phyloP scores from a whole-genome alignment of 257 asterid genomes.

The Scutellaria galericulata region DNA sequence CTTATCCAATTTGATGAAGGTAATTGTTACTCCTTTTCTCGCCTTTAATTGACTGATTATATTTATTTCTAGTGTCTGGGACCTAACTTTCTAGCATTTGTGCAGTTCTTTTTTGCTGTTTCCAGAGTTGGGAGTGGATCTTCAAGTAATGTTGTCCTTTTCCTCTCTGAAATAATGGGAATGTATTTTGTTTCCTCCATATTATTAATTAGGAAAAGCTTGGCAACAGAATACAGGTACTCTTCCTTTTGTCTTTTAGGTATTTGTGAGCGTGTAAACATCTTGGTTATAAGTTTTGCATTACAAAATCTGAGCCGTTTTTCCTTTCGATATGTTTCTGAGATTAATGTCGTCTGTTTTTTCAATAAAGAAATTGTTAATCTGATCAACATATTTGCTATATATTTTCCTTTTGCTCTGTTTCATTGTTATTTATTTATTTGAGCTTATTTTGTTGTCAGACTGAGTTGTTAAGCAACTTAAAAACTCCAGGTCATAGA shows the following conservation, averaged over 20 bases:
- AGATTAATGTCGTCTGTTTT: background rate
- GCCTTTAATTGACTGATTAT: constrained; percentile 20
- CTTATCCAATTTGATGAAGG: constrained; percentile 92
- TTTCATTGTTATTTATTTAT: background rate
- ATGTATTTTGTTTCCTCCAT: constrained; percentile 96
- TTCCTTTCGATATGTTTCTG: background rate
- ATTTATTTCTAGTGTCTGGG: constrained; percentile 8
- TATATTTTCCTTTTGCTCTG: background rate
- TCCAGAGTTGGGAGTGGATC: constrained; percentile 99
- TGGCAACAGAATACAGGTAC: constrained; percentile 94
- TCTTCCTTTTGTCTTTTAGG: constrained; percentile 8
- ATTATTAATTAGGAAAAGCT: constrained; percentile 89
- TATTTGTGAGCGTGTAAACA: background rate
- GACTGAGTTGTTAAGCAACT: no score
- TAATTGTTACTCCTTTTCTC: constrained; percentile 33
- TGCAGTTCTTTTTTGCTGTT: constrained; percentile 97
- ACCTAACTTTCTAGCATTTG: constrained; percentile 38
- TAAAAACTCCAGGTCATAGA: no score
- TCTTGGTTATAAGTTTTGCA: background rate
- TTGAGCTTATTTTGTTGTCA: background rate
- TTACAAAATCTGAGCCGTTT: background rate
- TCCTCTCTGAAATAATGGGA: constrained; percentile 99
- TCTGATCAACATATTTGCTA: background rate
- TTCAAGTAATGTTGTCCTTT: constrained; percentile 96
- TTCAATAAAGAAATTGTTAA: background rate